These are phyloP conservation scores for Cocos nucifera DNA, from an alignment of 176 grass and related monocot species.

Conservation along the genomic window DNA sequence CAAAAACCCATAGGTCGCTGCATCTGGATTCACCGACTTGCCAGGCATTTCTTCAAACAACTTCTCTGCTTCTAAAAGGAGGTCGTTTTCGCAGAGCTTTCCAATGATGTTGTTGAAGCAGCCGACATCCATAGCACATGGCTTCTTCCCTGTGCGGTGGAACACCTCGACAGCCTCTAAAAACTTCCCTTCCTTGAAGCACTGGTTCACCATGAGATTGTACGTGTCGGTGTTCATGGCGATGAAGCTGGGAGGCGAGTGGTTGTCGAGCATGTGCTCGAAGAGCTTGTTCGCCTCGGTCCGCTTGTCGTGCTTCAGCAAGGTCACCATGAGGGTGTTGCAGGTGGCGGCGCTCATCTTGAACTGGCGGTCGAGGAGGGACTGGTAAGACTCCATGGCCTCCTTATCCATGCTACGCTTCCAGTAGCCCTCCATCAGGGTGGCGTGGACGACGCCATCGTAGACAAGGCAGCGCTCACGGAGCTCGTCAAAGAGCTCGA, in stretches of 20 bases:
- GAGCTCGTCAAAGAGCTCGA: slow-evolving; percentile 52
- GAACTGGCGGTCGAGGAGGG: slow-evolving; percentile 37
- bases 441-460: slow-evolving; percentile 42
- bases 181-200: slow-evolving; percentile 52
- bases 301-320: slow-evolving; percentile 38
- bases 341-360: slow-evolving; percentile 49
- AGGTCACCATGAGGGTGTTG: slow-evolving; percentile 38
- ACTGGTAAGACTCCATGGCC: slow-evolving; percentile 50
- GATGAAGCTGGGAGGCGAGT: slow-evolving; percentile 38
- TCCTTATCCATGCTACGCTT: slow-evolving; percentile 41
- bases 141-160: slow-evolving; percentile 33
- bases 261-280: slow-evolving; percentile 47
- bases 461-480: slow-evolving; percentile 47
- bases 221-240: slow-evolving; percentile 49
- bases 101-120: slow-evolving; percentile 65
- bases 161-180: slow-evolving; percentile 41
- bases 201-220: slow-evolving; percentile 56
- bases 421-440: slow-evolving; percentile 57
- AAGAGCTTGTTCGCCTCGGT: slow-evolving; percentile 35
- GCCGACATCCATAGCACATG: slow-evolving; percentile 43
- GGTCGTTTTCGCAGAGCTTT: slow-evolving; percentile 40
- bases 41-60: slow-evolving; percentile 46
- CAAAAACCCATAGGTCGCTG: slow-evolving; percentile 35
- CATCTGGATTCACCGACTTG: slow-evolving; percentile 43
- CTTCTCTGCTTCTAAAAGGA: slow-evolving; percentile 44